Conservation (phyloP, 2,329 filamentous ascomycete species). For the Setomelanomma holmii region DNA sequence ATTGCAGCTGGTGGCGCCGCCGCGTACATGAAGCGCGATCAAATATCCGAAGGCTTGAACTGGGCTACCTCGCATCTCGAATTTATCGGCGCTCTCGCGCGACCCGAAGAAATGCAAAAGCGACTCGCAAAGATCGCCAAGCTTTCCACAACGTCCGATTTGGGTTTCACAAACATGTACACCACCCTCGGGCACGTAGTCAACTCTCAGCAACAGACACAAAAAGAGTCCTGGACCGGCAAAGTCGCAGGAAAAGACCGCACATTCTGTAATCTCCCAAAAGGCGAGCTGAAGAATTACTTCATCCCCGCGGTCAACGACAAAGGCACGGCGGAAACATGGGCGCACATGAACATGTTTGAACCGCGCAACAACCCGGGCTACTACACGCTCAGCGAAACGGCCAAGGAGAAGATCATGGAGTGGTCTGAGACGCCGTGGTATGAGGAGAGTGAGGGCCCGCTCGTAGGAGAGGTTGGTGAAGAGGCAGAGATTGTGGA, state of each 20-base stretch:
- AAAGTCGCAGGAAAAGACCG: conserved; percentile 72
- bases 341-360: conserved; percentile 85
- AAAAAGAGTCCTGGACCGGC: conserved; percentile 52
- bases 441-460: conserved; percentile 62
- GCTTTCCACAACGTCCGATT: conserved; percentile 67
- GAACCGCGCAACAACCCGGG: conserved; percentile 74
- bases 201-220: conserved; percentile 48
- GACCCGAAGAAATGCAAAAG: conserved; percentile 80
- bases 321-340: conserved; percentile 76
- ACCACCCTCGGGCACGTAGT: conserved; percentile 79
- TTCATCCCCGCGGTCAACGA: conserved; percentile 70
- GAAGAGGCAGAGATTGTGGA: conserved; percentile 45
- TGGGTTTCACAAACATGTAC: conserved; percentile 88
- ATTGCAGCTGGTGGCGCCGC: conserved; percentile 84
- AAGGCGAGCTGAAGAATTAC: conserved; percentile 39
- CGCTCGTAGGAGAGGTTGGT: conserved; percentile 30
- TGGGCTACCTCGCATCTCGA: conserved; percentile 93
- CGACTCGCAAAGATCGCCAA: conserved; percentile 73
- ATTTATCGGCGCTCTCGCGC: conserved; percentile 88
- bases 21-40: conserved; percentile 84
- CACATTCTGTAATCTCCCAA: conserved; percentile 80
- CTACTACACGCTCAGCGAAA: conserved; percentile 70
- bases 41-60: conserved; percentile 74
- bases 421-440: conserved; percentile 70
- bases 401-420: conserved; percentile 70